phyloP scores from a whole-genome alignment of 805 yeast species.

The Metschnikowia vanudenii region DNA sequence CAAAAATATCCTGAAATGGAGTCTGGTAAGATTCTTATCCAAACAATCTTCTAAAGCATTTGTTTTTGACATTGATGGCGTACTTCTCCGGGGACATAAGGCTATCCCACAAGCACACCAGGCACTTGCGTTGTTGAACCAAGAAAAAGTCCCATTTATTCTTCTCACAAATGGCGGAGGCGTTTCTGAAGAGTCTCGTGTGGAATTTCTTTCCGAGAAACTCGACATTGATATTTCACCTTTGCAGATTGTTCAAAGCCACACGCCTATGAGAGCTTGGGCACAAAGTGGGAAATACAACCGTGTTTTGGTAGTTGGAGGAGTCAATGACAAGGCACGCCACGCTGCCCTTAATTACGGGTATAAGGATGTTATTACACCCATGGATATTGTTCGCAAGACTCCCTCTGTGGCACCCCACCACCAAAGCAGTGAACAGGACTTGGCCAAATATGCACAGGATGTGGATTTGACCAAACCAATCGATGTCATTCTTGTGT shows the following conservation, averaged over 20 bases:
- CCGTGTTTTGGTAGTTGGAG: conserved; percentile 83
- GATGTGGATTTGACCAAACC: conserved; percentile 32
- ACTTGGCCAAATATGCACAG: conserved; percentile 43
- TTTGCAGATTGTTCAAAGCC: conserved; percentile 76
- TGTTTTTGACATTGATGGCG: conserved; percentile 77
- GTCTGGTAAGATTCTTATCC: neutral
- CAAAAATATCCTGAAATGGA: neutral
- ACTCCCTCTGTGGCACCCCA: conserved; percentile 68
- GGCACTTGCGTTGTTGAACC: conserved; percentile 55
- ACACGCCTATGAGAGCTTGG: conserved; percentile 76
- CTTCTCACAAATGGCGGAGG: conserved; percentile 93
- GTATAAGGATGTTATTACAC: conserved; percentile 68
- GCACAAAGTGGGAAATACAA: conserved; percentile 45
- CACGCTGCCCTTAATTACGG: conserved; percentile 76
- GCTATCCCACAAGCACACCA: conserved; percentile 64
- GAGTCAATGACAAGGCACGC: conserved; percentile 65
- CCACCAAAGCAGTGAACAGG: conserved; percentile 49
- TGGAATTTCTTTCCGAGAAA: conserved; percentile 46
- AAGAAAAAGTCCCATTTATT: conserved; percentile 68
- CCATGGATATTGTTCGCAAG: conserved; percentile 65
- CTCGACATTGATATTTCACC: conserved; percentile 49
- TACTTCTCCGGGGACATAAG: conserved; percentile 67
- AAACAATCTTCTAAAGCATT: conserved; percentile 25
- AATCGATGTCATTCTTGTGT: conserved; percentile 76
- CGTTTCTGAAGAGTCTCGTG: conserved; percentile 59